Evolutionary conservation across 2,329 filamentous ascomycete genomes (phyloP).

Genomic region (Penicillium sp.): DNA sequence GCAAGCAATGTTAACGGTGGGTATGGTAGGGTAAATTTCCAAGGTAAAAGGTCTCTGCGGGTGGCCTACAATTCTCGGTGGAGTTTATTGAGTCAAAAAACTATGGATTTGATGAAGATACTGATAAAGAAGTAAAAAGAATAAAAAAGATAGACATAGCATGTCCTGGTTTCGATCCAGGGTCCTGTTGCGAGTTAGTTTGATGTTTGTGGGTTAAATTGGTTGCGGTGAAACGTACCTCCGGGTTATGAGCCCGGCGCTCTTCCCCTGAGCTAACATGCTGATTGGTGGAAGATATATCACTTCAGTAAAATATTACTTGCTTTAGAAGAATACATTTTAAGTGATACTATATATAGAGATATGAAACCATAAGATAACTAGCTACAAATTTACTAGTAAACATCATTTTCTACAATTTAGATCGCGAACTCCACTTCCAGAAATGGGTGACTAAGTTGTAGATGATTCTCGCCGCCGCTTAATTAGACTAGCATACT

Average conservation of each 20-base stretch:
- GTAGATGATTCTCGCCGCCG: background rate
- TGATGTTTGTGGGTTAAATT: background rate
- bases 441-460: background rate
- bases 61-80: background rate
- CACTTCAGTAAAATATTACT: no score
- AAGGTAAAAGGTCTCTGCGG: no score
- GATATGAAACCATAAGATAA: background rate
- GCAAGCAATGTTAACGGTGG: no score
- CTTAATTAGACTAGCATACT: no score
- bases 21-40: background rate
- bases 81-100: no score
- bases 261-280: slow-evolving; percentile 49
- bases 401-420: background rate
- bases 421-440: background rate
- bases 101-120: no score
- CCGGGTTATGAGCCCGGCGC: slow-evolving; percentile 52
- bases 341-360: background rate
- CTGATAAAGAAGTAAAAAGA: background rate
- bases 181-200: background rate
- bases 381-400: background rate
- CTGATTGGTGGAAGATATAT: slow-evolving; percentile 18
- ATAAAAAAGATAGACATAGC: background rate
- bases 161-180: slow-evolving; percentile 7
- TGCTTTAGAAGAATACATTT: background rate
- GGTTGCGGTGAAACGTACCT: slow-evolving; percentile 24